phyloP scores from a whole-genome alignment of 2,329 filamentous ascomycete genomes.

The Microdochium nivale region DNA sequence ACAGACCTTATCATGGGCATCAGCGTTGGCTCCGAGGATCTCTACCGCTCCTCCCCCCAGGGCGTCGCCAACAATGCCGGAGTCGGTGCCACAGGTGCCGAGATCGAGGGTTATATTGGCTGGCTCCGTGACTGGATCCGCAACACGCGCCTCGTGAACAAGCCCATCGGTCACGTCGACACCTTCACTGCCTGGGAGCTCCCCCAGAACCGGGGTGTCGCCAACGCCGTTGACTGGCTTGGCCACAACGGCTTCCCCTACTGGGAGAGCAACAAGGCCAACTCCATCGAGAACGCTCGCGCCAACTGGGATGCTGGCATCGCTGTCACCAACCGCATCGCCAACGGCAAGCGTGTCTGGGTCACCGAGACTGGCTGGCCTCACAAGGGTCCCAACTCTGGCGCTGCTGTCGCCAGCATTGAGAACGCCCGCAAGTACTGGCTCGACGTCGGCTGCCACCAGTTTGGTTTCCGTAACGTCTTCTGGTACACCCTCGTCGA shows the following conservation, averaged over 20 bases:
- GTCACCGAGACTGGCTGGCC: constrained; percentile 22
- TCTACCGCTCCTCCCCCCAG: constrained; percentile 16
- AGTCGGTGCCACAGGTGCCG: constrained; percentile 12
- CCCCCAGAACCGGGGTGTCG: constrained; percentile 16
- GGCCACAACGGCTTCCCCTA: constrained; percentile 21
- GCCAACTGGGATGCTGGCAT: constrained; percentile 17
- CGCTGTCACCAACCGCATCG: constrained; percentile 14
- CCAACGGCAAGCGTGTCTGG: constrained; percentile 17
- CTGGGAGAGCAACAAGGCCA: constrained; percentile 17
- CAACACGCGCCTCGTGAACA: constrained; percentile 14
- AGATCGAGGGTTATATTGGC: constrained; percentile 18
- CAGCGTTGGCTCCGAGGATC: constrained; percentile 20
- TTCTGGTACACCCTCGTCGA: constrained; percentile 51
- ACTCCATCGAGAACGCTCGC: constrained; percentile 14
- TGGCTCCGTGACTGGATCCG: constrained; percentile 17
- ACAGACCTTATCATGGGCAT: constrained; percentile 17
- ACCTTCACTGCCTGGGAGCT: constrained; percentile 20
- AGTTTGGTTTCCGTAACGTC: constrained; percentile 24
- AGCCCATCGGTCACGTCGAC: constrained; percentile 19
- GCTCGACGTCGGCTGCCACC: constrained; percentile 18
- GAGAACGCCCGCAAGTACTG: constrained; percentile 20
- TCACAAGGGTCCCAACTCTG: constrained; percentile 13
- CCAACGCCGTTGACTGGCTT: constrained; percentile 13
- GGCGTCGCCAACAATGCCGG: constrained; percentile 15
- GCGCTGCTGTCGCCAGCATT: constrained; percentile 16